Conservation (phyloP, 1,284 basidiomycete genomes). For the Trametes versicolor region DNA sequence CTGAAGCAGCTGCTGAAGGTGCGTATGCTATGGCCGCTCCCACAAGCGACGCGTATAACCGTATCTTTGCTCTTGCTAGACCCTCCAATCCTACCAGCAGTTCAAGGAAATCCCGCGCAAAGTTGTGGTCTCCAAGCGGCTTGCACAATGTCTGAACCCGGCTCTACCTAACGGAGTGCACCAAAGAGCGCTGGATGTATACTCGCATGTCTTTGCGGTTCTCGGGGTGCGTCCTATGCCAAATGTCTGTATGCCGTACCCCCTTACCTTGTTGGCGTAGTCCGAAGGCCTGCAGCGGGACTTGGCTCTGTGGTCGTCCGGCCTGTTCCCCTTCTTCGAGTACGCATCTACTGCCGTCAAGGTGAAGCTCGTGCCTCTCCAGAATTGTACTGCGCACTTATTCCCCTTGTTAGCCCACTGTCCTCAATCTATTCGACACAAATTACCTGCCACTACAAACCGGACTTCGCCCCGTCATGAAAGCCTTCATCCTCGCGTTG, state of each 20-base stretch:
- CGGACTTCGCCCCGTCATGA: conserved; percentile 89
- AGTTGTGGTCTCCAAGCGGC: conserved; percentile 92
- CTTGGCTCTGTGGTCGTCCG: conserved; percentile 94
- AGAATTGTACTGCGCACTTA: neutral
- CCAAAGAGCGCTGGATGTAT: conserved; percentile 95
- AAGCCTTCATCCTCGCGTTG: conserved; percentile 92
- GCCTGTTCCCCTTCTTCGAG: conserved; percentile 98
- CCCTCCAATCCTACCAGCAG: conserved; percentile 90
- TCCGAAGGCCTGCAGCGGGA: conserved; percentile 90
- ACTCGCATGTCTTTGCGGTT: conserved; percentile 89
- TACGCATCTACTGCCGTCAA: conserved; percentile 96
- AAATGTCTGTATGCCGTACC: too few species aligned
- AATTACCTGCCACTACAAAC: conserved; percentile 90
- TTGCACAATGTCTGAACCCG: conserved; percentile 97
- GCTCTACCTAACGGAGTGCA: conserved; percentile 97
- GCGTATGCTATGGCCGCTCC: neutral
- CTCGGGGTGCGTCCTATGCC: conserved; percentile 78
- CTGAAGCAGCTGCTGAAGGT: conserved; percentile 94
- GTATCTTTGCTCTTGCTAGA: conserved; percentile 57
- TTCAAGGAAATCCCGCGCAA: conserved; percentile 98
- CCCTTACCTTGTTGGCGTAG: conserved; percentile 50
- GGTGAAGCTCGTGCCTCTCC: conserved; percentile 51
- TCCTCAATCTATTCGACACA: conserved; percentile 89
- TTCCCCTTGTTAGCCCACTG: conserved; percentile 66
- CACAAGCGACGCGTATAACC: conserved; percentile 4